A percentile compares a stretch with the other conserved stretches of the same genome.
phyloP scores from a whole-genome alignment of 179 eudicot genomes.

The Corrigiola litoralis region DNA sequence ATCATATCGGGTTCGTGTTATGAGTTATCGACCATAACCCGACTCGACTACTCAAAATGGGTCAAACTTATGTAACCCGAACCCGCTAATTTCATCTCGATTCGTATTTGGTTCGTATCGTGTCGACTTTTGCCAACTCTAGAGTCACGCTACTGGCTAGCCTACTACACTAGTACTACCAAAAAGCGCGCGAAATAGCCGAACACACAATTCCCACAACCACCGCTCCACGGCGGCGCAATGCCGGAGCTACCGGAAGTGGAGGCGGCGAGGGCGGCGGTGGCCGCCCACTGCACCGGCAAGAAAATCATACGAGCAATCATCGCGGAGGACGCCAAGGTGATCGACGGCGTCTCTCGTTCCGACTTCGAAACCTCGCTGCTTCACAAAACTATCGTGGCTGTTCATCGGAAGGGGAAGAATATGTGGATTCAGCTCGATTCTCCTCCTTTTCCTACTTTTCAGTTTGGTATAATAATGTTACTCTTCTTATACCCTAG shows the following conservation, averaged over 20 bases:
- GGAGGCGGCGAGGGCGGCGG: conserved; percentile 87
- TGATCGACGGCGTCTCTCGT: conserved; percentile 66
- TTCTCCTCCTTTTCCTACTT: conserved; percentile 89
- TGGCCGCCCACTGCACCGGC: conserved; percentile 61
- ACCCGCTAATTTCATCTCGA: too few relatives aligned
- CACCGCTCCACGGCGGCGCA: conserved; percentile 6
- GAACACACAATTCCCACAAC: not conserved
- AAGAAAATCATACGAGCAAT: conserved; percentile 57
- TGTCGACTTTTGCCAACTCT: too few relatives aligned
- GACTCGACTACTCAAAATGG: too few relatives aligned
- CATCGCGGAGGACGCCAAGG: conserved; percentile 69
- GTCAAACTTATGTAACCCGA: too few relatives aligned
- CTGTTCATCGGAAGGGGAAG: conserved; percentile 85
- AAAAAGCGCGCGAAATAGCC: conserved; percentile 31
- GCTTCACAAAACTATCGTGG: conserved; percentile 69
- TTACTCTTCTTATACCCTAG: conserved; percentile 25
- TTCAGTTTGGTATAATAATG: conserved; percentile 86
- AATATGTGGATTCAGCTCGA: conserved; percentile 90
- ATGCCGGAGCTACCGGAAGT: conserved; percentile 99
- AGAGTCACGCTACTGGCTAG: too few relatives aligned
- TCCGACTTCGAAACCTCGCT: conserved; percentile 60
- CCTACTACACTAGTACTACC: too few relatives aligned
- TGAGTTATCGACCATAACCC: too few relatives aligned
- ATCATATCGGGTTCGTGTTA: too few relatives aligned
- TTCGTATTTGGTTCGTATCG: too few relatives aligned